Percentiles rank a stretch among this genome's conserved stretches.
phyloP scores from a whole-genome alignment of 1,139 yeast species.

The Geotrichum australiense region DNA sequence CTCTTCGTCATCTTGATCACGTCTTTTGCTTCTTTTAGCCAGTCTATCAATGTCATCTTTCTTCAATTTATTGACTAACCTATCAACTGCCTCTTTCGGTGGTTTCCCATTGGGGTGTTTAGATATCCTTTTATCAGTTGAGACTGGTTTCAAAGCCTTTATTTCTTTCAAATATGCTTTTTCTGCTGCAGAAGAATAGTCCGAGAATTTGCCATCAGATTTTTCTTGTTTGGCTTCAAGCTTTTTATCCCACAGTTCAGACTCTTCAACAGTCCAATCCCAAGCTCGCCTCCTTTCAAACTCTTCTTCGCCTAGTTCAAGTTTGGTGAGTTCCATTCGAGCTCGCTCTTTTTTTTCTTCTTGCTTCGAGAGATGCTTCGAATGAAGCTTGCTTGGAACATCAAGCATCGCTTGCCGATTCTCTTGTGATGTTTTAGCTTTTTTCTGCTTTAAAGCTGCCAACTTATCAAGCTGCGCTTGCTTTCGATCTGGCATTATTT shows the following conservation, averaged over 20 bases:
- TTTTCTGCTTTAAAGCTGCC: slow-evolving; percentile 17
- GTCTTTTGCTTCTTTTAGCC: slow-evolving; percentile 34
- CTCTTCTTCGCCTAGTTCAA: slow-evolving; percentile 34
- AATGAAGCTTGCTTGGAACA: slow-evolving; percentile 27
- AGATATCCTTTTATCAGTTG: slow-evolving; percentile 39
- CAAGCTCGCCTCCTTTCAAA: slow-evolving; percentile 43
- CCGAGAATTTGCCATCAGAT: slow-evolving; percentile 32
- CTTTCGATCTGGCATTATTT: slow-evolving; percentile 6
- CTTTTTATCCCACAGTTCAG: slow-evolving; percentile 56
- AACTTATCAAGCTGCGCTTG: slow-evolving; percentile 11
- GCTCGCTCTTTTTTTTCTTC: slow-evolving; percentile 35
- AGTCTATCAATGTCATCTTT: slow-evolving; percentile 32
- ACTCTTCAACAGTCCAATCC: slow-evolving; percentile 62
- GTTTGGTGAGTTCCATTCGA: slow-evolving; percentile 37
- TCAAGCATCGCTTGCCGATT: slow-evolving; percentile 40
- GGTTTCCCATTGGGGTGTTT: slow-evolving; percentile 35
- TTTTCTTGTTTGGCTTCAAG: slow-evolving; percentile 28
- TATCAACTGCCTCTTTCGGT: slow-evolving; percentile 36
- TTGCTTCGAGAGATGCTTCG: slow-evolving; percentile 29
- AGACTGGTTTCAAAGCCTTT: slow-evolving; percentile 37
- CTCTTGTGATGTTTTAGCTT: slow-evolving; percentile 29
- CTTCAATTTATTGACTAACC: slow-evolving; percentile 38
- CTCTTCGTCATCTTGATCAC: slow-evolving; percentile 35
- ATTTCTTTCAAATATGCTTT: slow-evolving; percentile 47
- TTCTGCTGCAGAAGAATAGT: slow-evolving; percentile 49